Evolutionary conservation across 164 flowering plant species (phyloP), one percentile per base, ranked within the genome.

Genomic region (Dillenia turbinata): DNA sequence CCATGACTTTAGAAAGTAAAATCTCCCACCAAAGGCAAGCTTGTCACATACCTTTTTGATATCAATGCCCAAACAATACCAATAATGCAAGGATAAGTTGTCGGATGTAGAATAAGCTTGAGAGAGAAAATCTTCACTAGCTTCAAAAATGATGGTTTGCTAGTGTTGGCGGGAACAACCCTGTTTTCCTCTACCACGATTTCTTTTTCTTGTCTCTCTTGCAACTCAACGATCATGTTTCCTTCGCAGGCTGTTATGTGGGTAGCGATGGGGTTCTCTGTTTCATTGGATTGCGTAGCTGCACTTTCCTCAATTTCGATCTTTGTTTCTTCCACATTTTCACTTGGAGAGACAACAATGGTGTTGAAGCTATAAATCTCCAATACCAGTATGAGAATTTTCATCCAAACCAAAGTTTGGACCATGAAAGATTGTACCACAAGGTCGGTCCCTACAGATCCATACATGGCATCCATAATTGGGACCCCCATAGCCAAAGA

Each of bases 401-500:
- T 78, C 2, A 84, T 51, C 96, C 96, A 89, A 0, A 89, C 12
- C 45, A 89, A 76, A 2, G 79, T 77, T 54, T 89, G 96, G 8
- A 85, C 48, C 0, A 83, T 80, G 1, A 85, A 84, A 0, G 77
- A 63, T 17, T 89, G 96, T 5, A 85, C 91, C 2, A 85, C 89
- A 24, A 87, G 78, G 58, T 85, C 86, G 9, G 73, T 85, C 0
- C 72, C 89, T 8, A 54, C 9, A 0, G 26, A 70, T 1, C 89
- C 93, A 61, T 87, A 89, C 96, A 89, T 89, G 70, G 89, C 86
- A 49, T 63, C 75, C 49, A 84, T 13, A 44, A 89, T 24, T 2
- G 96, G 96, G 54, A 87, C 89, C 7, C 96, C 96, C 0, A 89
- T 80, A 5, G 87, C 87, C 8, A 89, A 72, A 15, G 89, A 58